Percentiles rank a stretch among this genome's conserved stretches.
Conservation (phyloP, 805 yeast species). For the Vanderwaltozyma polyspora region DNA sequence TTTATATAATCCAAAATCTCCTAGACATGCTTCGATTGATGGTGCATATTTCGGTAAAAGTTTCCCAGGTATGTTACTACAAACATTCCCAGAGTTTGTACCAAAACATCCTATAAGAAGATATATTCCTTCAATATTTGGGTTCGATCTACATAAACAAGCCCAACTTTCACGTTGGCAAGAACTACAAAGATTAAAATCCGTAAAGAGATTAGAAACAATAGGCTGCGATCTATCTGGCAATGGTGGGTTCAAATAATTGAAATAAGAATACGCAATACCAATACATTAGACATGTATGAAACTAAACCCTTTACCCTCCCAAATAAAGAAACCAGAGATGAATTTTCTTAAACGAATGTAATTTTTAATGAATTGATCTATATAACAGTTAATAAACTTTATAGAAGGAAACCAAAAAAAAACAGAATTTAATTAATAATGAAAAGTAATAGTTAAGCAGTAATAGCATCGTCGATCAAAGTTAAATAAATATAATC, state of each 20-base stretch:
- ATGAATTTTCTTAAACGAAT: too few species aligned
- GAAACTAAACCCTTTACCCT: too few species aligned
- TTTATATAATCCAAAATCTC: constrained; percentile 78
- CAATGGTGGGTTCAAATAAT: constrained; percentile 17
- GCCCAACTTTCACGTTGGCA: constrained; percentile 90
- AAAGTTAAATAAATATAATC: too few species aligned
- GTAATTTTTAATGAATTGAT: too few species aligned
- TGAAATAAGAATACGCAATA: not conserved
- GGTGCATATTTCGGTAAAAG: constrained; percentile 97
- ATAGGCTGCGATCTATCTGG: constrained; percentile 12
- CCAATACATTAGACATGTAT: too few species aligned
- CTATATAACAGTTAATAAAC: too few species aligned
- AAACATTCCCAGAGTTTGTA: constrained; percentile 76
- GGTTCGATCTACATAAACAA: constrained; percentile 81
- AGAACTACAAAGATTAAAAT: constrained; percentile 57
- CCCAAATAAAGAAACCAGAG: too few species aligned
- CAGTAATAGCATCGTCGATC: too few species aligned
- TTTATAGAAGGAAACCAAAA: too few species aligned
- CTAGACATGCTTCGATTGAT: constrained; percentile 71
- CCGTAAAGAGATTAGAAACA: constrained; percentile 11
- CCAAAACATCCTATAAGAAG: constrained; percentile 71
- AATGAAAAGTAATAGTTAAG: too few species aligned
- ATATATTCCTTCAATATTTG: constrained; percentile 85
- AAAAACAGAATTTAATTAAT: too few species aligned
- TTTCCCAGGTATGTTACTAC: constrained; percentile 93